Evolutionary conservation across 148 eudicot genomes (phyloP).

Genomic region (Spergularia bocconei): DNA sequence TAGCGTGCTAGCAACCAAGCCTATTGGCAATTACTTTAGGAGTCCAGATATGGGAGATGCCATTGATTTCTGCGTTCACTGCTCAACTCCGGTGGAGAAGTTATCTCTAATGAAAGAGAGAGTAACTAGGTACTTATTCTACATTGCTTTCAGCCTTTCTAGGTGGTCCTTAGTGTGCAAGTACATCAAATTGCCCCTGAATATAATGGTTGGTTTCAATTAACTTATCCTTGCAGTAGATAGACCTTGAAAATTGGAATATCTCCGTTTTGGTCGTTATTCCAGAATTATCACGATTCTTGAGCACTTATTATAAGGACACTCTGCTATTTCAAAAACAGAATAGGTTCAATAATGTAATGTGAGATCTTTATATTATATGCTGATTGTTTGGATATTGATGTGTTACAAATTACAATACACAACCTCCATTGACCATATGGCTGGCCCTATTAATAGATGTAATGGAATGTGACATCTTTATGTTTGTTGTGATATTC

Average conservation of each 20-base stretch:
- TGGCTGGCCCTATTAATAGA: not conserved
- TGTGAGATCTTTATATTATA: not conserved
- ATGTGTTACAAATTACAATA: not conserved
- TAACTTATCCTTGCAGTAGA: no score
- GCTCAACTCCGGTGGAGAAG: conserved; percentile 74
- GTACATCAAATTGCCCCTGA: not conserved
- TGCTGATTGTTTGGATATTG: not conserved
- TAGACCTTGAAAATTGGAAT: no score
- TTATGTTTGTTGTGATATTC: no score
- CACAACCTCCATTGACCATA: conserved; percentile 4
- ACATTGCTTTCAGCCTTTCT: conserved; percentile 11
- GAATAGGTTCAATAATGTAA: no score
- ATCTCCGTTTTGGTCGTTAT: no score
- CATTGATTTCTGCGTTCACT: conserved; percentile 60
- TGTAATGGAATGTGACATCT: no score
- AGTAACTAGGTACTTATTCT: conserved; percentile 49
- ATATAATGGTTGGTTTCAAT: no score
- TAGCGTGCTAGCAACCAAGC: conserved; percentile 69
- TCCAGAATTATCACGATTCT: no score
- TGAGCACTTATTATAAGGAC: no score
- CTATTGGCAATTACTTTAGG: conserved; percentile 68
- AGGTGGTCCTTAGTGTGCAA: conserved; percentile 4
- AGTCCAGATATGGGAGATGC: conserved; percentile 91
- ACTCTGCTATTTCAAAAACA: no score
- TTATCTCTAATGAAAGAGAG: conserved; percentile 66